These are phyloP conservation scores for Neonectria magnoliae DNA, from an alignment of 2,329 filamentous ascomycete genomes.

Conservation along the genomic window DNA sequence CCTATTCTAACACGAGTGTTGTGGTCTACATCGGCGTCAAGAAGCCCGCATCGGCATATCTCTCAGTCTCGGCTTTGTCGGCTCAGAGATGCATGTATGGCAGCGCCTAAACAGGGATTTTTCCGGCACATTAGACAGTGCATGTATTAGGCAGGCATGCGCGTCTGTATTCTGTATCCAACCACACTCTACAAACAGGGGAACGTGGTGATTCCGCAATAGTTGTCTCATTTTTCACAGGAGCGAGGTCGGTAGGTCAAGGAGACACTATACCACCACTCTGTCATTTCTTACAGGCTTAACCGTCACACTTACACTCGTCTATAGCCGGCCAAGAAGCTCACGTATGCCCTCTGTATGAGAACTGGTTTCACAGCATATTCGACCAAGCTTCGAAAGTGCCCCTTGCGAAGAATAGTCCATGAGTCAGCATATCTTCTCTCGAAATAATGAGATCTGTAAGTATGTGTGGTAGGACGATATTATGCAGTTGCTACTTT, in stretches of 20 bases:
- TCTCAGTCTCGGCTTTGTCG: neutral
- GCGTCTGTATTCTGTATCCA: neutral
- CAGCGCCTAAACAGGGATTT: neutral
- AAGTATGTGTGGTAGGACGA: neutral
- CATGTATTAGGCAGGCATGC: neutral
- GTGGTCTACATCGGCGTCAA: neutral
- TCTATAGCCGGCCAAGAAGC: neutral
- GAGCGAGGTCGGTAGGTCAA: neutral
- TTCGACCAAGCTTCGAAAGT: neutral
- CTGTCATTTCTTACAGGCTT: neutral
- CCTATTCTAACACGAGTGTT: neutral
- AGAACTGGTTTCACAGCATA: neutral
- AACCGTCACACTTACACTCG: neutral
- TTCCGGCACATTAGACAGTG: neutral
- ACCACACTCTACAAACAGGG: neutral
- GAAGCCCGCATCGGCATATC: neutral
- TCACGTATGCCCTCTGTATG: neutral
- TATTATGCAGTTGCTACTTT: neutral
- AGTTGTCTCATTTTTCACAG: neutral
- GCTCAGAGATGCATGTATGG: neutral
- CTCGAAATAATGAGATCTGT: neutral
- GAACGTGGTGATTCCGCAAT: neutral
- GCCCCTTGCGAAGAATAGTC: neutral
- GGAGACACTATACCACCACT: neutral
- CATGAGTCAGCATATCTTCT: neutral